phyloP scores from a whole-genome alignment of 2,329 filamentous ascomycete genomes.

The Colletotrichum sp. region DNA sequence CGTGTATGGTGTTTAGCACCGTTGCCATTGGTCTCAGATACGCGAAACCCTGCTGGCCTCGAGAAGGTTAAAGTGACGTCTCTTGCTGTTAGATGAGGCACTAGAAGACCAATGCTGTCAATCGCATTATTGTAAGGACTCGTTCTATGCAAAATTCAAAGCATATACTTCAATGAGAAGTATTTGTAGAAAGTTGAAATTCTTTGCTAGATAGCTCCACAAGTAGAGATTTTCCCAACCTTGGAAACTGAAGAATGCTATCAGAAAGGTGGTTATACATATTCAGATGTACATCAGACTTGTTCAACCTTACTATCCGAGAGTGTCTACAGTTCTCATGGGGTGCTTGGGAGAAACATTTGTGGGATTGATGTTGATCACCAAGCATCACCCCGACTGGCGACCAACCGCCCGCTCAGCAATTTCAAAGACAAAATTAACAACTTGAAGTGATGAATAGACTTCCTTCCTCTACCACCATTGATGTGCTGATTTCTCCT shows the following conservation, averaged over 20 bases:
- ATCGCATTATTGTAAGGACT: neutral
- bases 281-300: neutral
- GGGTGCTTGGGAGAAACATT: too few relatives aligned
- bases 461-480: neutral
- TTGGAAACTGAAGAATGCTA: neutral
- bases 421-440: neutral
- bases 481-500: neutral
- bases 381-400: too few relatives aligned
- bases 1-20: neutral
- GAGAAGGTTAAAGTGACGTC: neutral
- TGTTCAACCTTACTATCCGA: neutral
- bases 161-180: neutral
- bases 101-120: neutral
- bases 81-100: neutral
- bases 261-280: neutral
- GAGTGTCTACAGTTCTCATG: accelerated
- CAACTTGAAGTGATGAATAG: neutral
- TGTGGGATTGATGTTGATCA: too few relatives aligned
- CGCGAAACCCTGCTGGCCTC: neutral
- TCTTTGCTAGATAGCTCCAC: neutral
- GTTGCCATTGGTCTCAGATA: neutral
- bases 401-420: too few relatives aligned
- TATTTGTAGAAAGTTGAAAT: neutral
- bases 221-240: neutral
- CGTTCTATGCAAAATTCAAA: neutral